A percentile compares a stretch with the other conserved stretches of the same genome.
phyloP scores from a whole-genome alignment of 306 rosid species.

The Fagus sylvatica region DNA sequence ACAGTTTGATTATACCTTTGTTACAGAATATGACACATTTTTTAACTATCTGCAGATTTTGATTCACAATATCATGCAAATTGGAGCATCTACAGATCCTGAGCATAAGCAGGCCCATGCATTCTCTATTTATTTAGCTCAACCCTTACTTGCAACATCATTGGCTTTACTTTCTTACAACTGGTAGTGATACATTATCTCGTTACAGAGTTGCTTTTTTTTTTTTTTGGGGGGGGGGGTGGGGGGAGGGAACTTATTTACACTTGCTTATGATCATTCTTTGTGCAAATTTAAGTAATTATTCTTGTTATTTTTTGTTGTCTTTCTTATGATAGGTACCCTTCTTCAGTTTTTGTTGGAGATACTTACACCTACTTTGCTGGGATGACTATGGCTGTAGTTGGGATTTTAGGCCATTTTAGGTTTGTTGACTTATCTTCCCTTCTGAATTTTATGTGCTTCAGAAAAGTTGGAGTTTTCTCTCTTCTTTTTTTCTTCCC shows the following conservation, averaged over 20 bases:
- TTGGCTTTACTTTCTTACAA: constrained; percentile 71
- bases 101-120: constrained; percentile 87
- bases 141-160: constrained; percentile 82
- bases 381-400: constrained; percentile 98
- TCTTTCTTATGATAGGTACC: constrained; percentile 68
- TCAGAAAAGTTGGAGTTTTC: neutral
- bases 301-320: constrained; percentile 17
- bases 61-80: constrained; percentile 81
- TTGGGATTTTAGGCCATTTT: constrained; percentile 92
- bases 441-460: neutral
- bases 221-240: neutral
- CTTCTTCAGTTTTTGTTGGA: constrained; percentile 94
- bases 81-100: constrained; percentile 67
- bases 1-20: constrained; percentile 9
- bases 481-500: neutral
- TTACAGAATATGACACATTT: constrained; percentile 20
- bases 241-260: too few relatives aligned
- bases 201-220: neutral
- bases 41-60: constrained; percentile 57
- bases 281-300: constrained; percentile 18
- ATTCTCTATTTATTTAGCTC: constrained; percentile 77
- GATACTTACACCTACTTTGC: constrained; percentile 97
- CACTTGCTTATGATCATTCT: constrained; percentile 9
- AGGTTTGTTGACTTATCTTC: constrained; percentile 50
- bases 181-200: constrained; percentile 43